A percentile compares a stretch with the other conserved stretches of the same genome.
phyloP scores from a whole-genome alignment of 768 basidiomycete genomes.

The Russula ochroleuca region DNA sequence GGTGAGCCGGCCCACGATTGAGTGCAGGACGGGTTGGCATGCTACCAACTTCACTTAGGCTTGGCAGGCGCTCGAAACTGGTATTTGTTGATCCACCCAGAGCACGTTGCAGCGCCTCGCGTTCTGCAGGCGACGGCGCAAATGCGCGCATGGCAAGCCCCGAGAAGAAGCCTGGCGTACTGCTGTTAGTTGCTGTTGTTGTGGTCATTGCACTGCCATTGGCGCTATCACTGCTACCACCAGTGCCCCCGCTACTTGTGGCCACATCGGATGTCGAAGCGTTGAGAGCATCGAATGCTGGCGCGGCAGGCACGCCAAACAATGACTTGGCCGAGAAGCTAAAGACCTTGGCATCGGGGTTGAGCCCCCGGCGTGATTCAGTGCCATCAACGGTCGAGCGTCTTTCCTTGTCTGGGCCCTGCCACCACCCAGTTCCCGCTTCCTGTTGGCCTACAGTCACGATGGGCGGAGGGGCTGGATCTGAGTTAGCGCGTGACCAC shows the following conservation, averaged over 20 bases:
- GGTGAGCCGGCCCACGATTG: conserved; percentile 37
- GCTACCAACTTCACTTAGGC: conserved; percentile 70
- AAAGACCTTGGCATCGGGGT: conserved; percentile 85
- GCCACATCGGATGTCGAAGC: conserved; percentile 14
- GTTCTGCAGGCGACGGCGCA: conserved; percentile 83
- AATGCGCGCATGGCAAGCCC: conserved; percentile 63
- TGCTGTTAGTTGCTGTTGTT: background rate
- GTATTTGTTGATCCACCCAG: conserved; percentile 68
- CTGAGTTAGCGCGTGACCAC: conserved; percentile 27
- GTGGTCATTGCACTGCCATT: background rate
- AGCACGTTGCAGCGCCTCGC: conserved; percentile 77
- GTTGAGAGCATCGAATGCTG: conserved; percentile 27
- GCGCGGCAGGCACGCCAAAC: conserved; percentile 23
- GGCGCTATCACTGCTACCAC: background rate
- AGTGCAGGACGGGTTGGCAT: conserved; percentile 65
- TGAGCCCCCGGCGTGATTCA: conserved; percentile 58
- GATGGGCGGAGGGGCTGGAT: conserved; percentile 27
- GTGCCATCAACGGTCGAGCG: conserved; percentile 34
- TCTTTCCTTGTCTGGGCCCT: conserved; percentile 15
- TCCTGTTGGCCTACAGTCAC: conserved; percentile 25
- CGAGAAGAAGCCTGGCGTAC: conserved; percentile 33
- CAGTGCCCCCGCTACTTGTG: background rate
- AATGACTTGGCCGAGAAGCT: conserved; percentile 41
- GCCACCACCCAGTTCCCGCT: conserved; percentile 17
- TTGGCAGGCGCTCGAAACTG: conserved; percentile 73